phyloP scores from a whole-genome alignment of 768 basidiomycete species.

The Tricholoma terreum region DNA sequence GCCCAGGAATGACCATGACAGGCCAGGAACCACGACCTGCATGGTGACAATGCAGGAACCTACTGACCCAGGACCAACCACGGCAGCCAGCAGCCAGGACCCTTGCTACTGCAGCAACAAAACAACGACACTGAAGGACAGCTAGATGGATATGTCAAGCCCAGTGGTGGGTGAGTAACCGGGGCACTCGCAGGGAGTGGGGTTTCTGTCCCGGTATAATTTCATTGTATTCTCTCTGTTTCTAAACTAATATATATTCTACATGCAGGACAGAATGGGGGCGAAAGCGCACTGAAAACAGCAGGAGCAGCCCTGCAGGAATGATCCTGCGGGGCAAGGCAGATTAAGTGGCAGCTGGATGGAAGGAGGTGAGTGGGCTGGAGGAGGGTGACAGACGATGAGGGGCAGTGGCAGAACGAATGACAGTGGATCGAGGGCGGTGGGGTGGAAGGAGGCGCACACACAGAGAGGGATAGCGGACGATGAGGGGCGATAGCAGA shows the following conservation, averaged over 20 bases:
- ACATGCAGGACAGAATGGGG: not conserved
- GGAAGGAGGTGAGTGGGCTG: not conserved
- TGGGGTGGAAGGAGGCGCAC: not conserved
- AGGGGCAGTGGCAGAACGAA: too few relatives aligned
- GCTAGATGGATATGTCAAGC: too few relatives aligned
- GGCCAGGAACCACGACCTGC: not conserved
- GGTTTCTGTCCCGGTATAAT: not conserved
- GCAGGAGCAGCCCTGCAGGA: not conserved
- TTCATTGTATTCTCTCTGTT: not conserved
- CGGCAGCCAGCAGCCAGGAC: too few relatives aligned
- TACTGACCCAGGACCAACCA: too few relatives aligned
- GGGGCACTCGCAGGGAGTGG: not conserved
- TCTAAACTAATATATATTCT: not conserved
- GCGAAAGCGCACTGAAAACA: not conserved
- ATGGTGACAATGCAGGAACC: too few relatives aligned
- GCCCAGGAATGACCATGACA: not conserved
- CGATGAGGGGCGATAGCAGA: too few relatives aligned
- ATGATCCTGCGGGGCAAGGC: not conserved
- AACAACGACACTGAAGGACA: too few relatives aligned
- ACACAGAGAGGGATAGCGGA: too few relatives aligned
- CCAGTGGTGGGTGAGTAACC: not conserved
- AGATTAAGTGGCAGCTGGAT: not conserved
- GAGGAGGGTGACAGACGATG: not conserved
- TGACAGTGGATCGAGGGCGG: too few relatives aligned
- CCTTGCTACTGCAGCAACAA: not conserved